Base-by-base conservation (phyloP, 139 green algal species). In the Chlorella sp. region DNA sequence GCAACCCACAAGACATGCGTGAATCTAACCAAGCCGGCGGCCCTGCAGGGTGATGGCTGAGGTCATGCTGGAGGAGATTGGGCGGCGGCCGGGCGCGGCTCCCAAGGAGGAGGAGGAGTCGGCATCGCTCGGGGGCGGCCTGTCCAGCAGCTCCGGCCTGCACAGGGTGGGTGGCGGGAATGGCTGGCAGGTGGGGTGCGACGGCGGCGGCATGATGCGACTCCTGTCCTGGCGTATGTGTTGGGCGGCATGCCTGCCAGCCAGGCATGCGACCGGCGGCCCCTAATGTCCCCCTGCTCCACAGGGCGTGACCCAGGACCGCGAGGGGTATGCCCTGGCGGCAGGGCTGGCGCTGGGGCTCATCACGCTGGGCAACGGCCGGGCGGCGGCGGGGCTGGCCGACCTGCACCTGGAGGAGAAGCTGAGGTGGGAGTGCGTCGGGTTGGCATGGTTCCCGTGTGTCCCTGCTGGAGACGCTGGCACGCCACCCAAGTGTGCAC, bases 331-430 rank as follows among this genome's bases (percentile, higher is more conserved):
- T 78, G 92, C 96, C 6, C 90, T 99, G 32, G 87, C 93, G 26
- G 97, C 97, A 3, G 97, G 96, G 7, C 81, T 98, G 36, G 97
- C 93, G 11, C 94, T 99, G 60, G 97, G 97, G 0, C 88, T 99
- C 38, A 93, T 98, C 65, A 94, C 89, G 32, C 87, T 99, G 41
- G 97, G 94, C 38, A 89, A 85, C 69, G 97, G 96, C 17, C 68
- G 87, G 22, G 81, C 62, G 0, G 78, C 94, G 5, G 84, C 85
- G 4, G 95, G 94, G 20, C 83, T 97, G 16, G 82, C 91, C 2
- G 96, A 99, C 87, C 73, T 99, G 56, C 83, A 90, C 30, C 85
- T 99, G 54, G 90, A 94, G 73, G 93, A 96, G 41, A 75, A 85
- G 44, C 90, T 98, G 24, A 91, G 82, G 70, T 81, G 62, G 20